Evolutionary conservation across 768 basidiomycete species (phyloP), one percentile per base, ranked within the genome.

Genomic region (Thelephora ganbajun): DNA sequence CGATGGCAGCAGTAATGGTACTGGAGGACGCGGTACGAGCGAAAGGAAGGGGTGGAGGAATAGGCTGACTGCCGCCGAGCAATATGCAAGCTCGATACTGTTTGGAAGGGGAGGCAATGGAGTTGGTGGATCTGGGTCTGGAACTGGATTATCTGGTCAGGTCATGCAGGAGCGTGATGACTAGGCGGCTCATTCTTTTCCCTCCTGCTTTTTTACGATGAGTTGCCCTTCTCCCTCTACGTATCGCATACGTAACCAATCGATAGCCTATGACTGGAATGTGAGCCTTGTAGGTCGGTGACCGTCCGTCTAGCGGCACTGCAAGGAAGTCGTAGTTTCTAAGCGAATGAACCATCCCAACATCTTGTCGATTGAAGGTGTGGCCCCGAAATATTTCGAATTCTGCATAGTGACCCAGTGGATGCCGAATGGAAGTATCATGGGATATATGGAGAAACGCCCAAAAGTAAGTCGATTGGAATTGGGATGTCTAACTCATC

Each of bases 21-120:
- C 48, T 30, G 77, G 72, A 50, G 67, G 60, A 30, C 26, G 26
- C 4, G 26, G 26, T 9, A 30, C 5, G 26, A 30, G 26, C 26
- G 26, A 79, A 34, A 82, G 74, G 60, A 69, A 77, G 51, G 79
- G 74, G 53, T 54, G 85, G 45, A 72, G 83, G 43, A 83, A 73
- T 49, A 83, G 82, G 12, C 61, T 86, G 41, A 76, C 70, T 48
- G 78, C 74, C 33, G 83, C 84, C 11, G 82, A 85, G 56, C 76
- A 79, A 47, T 80, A 80, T 57, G 77, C 80, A 4, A 76, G 68
- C 50, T 69, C 76, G 5, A 71, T 83, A 51, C 62, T 82, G 33
- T 83, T 84, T 49, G 79, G 80, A n/a, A 70, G 79, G 23, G 59
- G 55, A n/a, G 55, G 54, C 11, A 49, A 48, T 13, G 52, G 53